Conservation (phyloP, 257 asterid species). For the Oldenlandia corymbosa region DNA sequence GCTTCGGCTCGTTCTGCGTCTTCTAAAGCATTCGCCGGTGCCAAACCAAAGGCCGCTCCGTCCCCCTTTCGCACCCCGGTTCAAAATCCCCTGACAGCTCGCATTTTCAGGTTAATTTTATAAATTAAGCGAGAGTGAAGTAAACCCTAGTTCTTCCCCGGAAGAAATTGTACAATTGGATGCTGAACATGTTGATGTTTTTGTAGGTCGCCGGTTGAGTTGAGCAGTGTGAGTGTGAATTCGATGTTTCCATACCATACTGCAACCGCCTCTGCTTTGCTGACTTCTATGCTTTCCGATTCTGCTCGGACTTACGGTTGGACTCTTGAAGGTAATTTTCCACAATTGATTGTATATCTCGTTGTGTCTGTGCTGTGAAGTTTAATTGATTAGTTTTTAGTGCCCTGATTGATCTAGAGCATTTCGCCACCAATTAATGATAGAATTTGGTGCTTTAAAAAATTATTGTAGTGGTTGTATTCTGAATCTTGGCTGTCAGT, state of each 20-base stretch:
- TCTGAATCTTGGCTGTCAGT: no score
- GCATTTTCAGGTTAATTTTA: conserved; percentile 57
- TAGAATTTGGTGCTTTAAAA: no score
- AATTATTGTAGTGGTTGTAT: no score
- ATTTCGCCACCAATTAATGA: no score
- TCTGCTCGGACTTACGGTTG: conserved; percentile 27
- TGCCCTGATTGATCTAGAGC: no score
- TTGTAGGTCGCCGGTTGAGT: conserved; percentile 33
- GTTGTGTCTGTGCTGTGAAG: no score
- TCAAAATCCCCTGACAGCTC: conserved; percentile 49
- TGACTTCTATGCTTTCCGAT: conserved; percentile 31
- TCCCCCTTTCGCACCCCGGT: conserved; percentile 52
- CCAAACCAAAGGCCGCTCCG: conserved; percentile 34
- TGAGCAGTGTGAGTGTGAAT: conserved; percentile 26
- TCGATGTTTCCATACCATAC: conserved; percentile 32
- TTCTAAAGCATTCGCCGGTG: conserved; percentile 28
- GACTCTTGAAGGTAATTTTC: conserved; percentile 30
- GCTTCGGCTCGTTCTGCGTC: conserved; percentile 37
- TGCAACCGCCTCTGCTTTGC: conserved; percentile 37
- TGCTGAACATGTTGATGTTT: not conserved
- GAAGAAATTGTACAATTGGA: not conserved
- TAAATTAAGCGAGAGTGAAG: not conserved
- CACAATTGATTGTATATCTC: no score
- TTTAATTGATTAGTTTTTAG: no score
- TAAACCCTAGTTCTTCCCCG: not conserved